These are phyloP conservation scores for Leishmania mexicana DNA, from an alignment of 208 protist genomes.

Conservation along the genomic window DNA sequence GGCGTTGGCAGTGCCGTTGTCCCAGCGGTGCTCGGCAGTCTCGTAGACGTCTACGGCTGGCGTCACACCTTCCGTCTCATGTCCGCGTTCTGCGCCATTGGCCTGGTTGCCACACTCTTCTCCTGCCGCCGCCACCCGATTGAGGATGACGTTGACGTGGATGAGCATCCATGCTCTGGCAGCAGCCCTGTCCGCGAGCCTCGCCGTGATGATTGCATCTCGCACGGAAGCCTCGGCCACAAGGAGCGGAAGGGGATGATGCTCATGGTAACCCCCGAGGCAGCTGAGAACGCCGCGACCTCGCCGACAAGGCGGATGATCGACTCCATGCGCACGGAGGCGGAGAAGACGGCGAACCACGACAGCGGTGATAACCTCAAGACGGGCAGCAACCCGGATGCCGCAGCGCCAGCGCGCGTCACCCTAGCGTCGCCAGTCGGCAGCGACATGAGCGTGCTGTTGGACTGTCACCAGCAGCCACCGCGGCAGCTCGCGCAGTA, in stretches of 20 bases:
- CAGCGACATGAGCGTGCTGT: not conserved
- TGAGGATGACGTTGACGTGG: conserved; percentile 33
- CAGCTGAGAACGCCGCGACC: not conserved
- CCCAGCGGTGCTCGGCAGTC: conserved; percentile 60
- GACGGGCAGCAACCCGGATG: not conserved
- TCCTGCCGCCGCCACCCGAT: conserved; percentile 56
- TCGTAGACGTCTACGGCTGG: conserved; percentile 77
- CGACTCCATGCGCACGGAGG: not conserved
- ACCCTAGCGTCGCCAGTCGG: not conserved
- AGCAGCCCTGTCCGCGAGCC: not conserved
- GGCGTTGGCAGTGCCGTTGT: conserved; percentile 79
- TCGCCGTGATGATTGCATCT: not conserved
- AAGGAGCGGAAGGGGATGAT: not conserved
- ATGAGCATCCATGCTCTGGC: not conserved
- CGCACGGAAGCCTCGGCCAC: not conserved
- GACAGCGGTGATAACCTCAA: not conserved
- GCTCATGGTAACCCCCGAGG: not conserved
- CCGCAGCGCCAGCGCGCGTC: not conserved
- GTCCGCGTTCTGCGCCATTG: conserved; percentile 78
- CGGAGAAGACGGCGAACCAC: not conserved
- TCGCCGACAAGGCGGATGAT: conserved; percentile 3
- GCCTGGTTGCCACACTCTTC: conserved; percentile 64
- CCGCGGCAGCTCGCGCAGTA: not conserved
- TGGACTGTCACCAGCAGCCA: not conserved
- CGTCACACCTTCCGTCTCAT: conserved; percentile 81